Evolutionary conservation across 192 early-diverging fungal genomes (phyloP), one percentile per base, ranked within the genome.

Genomic region (Radiomyces spectabilis): DNA sequence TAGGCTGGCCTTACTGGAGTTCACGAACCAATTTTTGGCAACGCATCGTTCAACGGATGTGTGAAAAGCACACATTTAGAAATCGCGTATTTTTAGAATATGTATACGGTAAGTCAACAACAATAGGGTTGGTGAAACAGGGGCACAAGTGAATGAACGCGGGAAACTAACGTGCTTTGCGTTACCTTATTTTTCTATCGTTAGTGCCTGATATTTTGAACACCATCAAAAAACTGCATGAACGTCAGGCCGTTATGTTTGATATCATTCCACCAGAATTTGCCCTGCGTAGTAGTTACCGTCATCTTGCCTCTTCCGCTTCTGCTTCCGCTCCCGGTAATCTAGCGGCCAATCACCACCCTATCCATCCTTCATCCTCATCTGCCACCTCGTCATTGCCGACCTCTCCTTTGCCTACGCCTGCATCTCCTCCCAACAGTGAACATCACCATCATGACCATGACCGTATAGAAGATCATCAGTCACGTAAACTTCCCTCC

Each of bases 221-320:
- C n/a, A 41, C 44, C 18, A 34, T 66, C 15, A 55, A 66, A 24
- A 25, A 39, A 4, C 29, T 66, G n/a, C 63, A 66, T 30, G 57
- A 47, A 12, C 47, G 51, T 35, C 43, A 53, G 8, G 31, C 51
- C 19, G 57, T 54, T 1, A 35, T 29, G 13, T 24, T 66, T 12
- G 63, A 66, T 18, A 66, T 66, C 6, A 66, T 66, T 21, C 63
- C 63, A 16, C 63, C 63, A 12, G 63, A 66, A 13, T 66, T 59
- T 16, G 51, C 59, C n/a, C 27, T 51, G 26, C 19, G 59, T 26
- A 46, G 30, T 12, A 53, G 49, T 19, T 61, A 61, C 16, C 40
- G 41, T 25, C 44, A 39, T n/a, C 40, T 57, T 5, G 21, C 30
- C 24, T 16, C n/a, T n/a, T n/a, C n/a, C n/a, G n/a, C n/a, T n/a